A percentile compares a stretch with the other conserved stretches of the same genome.
Evolutionary conservation across 2,329 filamentous ascomycete species (phyloP).

Genomic region (Phoma herbarum): DNA sequence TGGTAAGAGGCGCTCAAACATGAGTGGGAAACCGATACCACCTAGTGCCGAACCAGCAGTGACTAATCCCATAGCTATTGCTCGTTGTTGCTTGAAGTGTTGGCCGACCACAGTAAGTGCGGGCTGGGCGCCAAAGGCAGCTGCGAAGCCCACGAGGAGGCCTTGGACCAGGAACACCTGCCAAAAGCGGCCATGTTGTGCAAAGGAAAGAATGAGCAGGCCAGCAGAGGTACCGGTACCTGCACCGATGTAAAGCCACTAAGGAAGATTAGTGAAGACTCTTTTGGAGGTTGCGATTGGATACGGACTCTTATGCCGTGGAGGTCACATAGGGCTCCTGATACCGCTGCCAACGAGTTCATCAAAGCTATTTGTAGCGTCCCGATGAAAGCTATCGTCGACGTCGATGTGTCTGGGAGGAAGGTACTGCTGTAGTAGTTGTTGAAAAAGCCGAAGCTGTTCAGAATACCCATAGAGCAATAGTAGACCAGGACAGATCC

Average conservation of each 20-base stretch:
- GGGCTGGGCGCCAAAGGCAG: constrained; percentile 54
- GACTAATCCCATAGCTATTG: constrained; percentile 55
- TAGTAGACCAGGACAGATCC: constrained; percentile 52
- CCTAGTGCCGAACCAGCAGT: constrained; percentile 53
- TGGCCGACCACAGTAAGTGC: constrained; percentile 53
- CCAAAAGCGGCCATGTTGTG: constrained; percentile 44
- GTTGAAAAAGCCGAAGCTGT: constrained; percentile 57
- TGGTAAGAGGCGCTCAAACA: constrained; percentile 64
- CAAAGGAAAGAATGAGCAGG: constrained; percentile 40
- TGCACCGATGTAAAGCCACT: constrained; percentile 43
- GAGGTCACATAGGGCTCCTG: constrained; percentile 69
- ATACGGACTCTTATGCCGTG: constrained; percentile 63
- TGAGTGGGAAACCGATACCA: constrained; percentile 65
- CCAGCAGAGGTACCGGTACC: constrained; percentile 32
- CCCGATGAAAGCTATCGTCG: constrained; percentile 55
- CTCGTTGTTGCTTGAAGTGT: constrained; percentile 56
- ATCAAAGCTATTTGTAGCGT: constrained; percentile 57
- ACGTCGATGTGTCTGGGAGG: constrained; percentile 41
- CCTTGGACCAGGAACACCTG: constrained; percentile 58
- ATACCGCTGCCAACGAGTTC: constrained; percentile 64
- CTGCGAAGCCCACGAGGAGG: constrained; percentile 55
- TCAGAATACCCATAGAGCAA: constrained; percentile 53
- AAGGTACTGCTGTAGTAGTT: constrained; percentile 54
- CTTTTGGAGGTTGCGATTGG: not conserved
- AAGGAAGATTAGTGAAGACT: constrained; percentile 28